Evolutionary conservation across 805 yeast genomes (phyloP).

Genomic region (Wickerhamomyces alni): DNA sequence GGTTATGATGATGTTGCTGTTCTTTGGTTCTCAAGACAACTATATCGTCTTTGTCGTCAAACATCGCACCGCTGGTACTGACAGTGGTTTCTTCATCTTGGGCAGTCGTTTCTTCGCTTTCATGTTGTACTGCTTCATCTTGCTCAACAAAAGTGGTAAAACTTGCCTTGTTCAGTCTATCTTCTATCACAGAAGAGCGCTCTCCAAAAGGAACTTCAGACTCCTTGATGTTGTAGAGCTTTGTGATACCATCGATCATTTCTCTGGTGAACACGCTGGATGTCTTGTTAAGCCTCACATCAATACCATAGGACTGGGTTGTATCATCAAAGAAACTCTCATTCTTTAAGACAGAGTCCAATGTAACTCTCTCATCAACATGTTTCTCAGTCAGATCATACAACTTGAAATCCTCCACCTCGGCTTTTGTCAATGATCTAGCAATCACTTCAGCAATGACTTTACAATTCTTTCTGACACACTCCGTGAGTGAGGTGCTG

Average conservation of each 20-base stretch:
- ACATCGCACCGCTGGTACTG: constrained; percentile 9
- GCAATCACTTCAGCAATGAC: constrained; percentile 55
- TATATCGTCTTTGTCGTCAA: constrained; percentile 17
- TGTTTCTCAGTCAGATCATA: constrained; percentile 12
- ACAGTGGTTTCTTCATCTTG: background rate
- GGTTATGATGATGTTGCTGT: background rate
- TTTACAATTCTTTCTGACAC: constrained; percentile 51
- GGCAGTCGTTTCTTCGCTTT: background rate
- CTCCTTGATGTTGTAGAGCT: no score
- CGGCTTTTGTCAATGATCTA: constrained; percentile 15
- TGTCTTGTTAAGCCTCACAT: background rate
- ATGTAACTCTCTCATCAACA: constrained; percentile 2
- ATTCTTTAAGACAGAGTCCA: constrained; percentile 9
- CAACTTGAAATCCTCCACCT: constrained; percentile 31
- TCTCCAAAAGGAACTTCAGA: constrained; percentile 2
- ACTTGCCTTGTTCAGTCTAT: background rate
- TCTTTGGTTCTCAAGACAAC: constrained; percentile 16
- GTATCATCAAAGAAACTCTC: no score
- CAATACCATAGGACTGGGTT: no score
- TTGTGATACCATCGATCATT: background rate
- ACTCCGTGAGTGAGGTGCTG: constrained; percentile 41
- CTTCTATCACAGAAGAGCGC: constrained; percentile 12
- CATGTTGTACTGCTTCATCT: background rate
- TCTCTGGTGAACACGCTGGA: background rate
- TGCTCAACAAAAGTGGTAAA: background rate